A percentile compares a stretch with the other conserved stretches of the same genome.
phyloP scores from a whole-genome alignment of 2,329 filamentous ascomycete genomes.

The Calonectria pauciramosa region DNA sequence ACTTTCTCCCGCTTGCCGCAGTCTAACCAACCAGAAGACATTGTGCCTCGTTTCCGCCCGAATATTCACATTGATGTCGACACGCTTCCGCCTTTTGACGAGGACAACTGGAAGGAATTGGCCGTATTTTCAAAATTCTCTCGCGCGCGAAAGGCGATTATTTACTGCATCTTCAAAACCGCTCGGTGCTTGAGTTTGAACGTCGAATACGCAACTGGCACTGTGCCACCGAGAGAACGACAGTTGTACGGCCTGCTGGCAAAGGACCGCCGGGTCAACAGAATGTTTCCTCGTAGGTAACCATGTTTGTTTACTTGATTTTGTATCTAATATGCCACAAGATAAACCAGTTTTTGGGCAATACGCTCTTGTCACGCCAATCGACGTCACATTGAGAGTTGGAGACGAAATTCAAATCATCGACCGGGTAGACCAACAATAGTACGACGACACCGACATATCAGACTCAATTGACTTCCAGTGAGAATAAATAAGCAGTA shows the following conservation, averaged over 20 bases:
- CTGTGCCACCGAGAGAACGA: not conserved
- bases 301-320: not conserved
- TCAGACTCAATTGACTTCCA: too few species aligned
- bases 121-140: not conserved
- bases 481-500: too few species aligned
- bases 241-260: not conserved
- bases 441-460: not conserved
- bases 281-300: not conserved
- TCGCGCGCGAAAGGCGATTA: not conserved
- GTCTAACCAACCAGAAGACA: not conserved
- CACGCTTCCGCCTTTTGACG: not conserved
- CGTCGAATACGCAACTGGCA: not conserved
- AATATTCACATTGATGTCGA: slow-evolving; percentile 4
- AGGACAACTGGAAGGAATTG: not conserved
- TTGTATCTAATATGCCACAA: not conserved
- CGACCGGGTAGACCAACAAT: not conserved
- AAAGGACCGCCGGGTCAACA: not conserved
- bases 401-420: not conserved
- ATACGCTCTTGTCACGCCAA: not conserved
- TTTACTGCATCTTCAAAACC: not conserved
- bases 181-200: not conserved
- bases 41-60: not conserved
- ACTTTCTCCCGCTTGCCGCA: not conserved
- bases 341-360: not conserved
- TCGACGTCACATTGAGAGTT: not conserved